These are phyloP conservation scores for Saksenaea vasiformis DNA, from an alignment of 371 early-diverging fungal genomes.

Conservation along the genomic window DNA sequence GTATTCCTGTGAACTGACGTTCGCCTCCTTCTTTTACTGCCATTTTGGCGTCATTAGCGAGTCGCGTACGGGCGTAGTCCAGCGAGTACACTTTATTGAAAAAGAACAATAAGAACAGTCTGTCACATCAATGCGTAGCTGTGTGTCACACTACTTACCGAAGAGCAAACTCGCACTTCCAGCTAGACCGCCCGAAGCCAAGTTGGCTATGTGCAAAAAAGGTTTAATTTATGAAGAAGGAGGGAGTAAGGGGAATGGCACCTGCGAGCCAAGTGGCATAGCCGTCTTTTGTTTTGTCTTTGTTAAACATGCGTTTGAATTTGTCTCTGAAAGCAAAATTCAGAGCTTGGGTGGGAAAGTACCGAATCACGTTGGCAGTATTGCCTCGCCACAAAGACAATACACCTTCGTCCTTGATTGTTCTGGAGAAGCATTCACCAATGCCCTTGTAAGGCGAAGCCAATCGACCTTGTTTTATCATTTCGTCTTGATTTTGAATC, in stretches of 20 bases:
- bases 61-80: conserved; percentile 85
- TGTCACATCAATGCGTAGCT: neutral
- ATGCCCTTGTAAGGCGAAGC: conserved; percentile 77
- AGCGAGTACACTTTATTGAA: conserved; percentile 65
- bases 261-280: conserved; percentile 75
- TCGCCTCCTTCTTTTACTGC: conserved; percentile 60
- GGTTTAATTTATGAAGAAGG: neutral
- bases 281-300: conserved; percentile 62
- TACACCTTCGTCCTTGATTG: conserved; percentile 73
- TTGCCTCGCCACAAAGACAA: conserved; percentile 81
- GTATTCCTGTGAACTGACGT: conserved; percentile 74
- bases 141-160: neutral
- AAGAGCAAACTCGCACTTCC: neutral
- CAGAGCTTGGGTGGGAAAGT: conserved; percentile 86
- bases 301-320: conserved; percentile 78
- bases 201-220: neutral
- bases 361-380: conserved; percentile 81
- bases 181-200: neutral
- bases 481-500: conserved; percentile 82
- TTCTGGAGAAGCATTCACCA: conserved; percentile 76
- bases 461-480: conserved; percentile 76
- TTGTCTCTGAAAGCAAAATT: conserved; percentile 85
- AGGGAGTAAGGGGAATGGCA: conserved; percentile 33
- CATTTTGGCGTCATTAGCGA: conserved; percentile 71
- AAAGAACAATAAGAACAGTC: neutral